Conservation (phyloP, 805 yeast species). For the Wickerhamiella azyma region DNA sequence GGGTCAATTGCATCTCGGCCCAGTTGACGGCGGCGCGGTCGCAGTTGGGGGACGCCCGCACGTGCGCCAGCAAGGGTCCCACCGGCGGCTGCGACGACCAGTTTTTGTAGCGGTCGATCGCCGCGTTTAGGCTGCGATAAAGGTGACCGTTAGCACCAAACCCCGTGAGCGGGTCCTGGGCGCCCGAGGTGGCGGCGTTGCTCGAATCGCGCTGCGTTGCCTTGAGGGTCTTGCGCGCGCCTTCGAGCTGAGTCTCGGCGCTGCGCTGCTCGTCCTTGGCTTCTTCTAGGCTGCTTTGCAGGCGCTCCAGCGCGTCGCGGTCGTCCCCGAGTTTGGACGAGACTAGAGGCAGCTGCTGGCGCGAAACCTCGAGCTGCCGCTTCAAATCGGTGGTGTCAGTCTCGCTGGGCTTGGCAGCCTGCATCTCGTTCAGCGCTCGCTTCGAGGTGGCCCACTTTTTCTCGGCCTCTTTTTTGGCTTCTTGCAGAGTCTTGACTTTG, state of each 20-base stretch:
- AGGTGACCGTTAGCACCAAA: not conserved
- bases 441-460: constrained; percentile 1
- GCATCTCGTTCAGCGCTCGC: constrained; percentile 15
- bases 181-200: not conserved
- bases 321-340: constrained; percentile 12
- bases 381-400: not conserved
- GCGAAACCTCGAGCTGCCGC: not conserved
- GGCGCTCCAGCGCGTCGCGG: constrained; percentile 15
- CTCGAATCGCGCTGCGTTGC: not conserved
- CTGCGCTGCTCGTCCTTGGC: not conserved
- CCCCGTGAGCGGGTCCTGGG: constrained; percentile 1
- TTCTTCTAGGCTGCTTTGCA: not conserved
- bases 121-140: not conserved
- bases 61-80: constrained; percentile 66
- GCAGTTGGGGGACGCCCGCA: constrained; percentile 34
- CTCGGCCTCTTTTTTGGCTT: not conserved
- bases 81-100: constrained; percentile 37
- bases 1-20: constrained; percentile 17
- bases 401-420: not conserved
- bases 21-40: constrained; percentile 17
- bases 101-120: constrained; percentile 8
- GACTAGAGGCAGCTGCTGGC: not conserved
- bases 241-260: not conserved
- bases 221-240: not conserved
- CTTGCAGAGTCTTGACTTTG: not conserved